Conservation (phyloP, 257 asterid species). For the Solanum habrochaites region DNA sequence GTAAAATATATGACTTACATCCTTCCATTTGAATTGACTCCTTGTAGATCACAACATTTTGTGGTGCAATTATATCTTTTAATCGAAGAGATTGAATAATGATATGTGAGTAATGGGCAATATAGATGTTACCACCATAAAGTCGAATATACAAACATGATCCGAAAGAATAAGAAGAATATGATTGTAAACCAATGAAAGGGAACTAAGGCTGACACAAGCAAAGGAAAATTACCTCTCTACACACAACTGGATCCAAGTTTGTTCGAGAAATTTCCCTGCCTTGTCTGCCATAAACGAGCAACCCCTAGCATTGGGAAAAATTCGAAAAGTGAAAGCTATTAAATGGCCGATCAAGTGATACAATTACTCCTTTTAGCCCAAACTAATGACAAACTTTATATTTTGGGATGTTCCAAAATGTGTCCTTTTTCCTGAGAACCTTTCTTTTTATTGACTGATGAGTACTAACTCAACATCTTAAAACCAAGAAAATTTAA, state of each 20-base stretch:
- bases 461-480: background rate
- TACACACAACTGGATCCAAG: slow-evolving; percentile 64
- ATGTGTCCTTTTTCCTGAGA: background rate
- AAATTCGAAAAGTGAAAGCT: background rate
- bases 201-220: background rate
- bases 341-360: background rate
- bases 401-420: background rate
- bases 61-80: background rate
- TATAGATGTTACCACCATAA: background rate
- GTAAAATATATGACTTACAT: background rate
- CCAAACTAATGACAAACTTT: background rate
- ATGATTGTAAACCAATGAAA: background rate
- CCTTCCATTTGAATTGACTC: background rate
- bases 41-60: background rate
- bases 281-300: slow-evolving; percentile 91
- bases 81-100: background rate
- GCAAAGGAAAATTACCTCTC: slow-evolving; percentile 45
- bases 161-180: background rate
- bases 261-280: slow-evolving; percentile 77
- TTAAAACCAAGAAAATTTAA: background rate
- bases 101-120: background rate
- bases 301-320: slow-evolving; percentile 64
- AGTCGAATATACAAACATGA: background rate
- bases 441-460: background rate
- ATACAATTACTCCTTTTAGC: background rate